A percentile compares a stretch with the other conserved stretches of the same genome.
Conservation (phyloP, 371 early-diverging fungal genomes). For the Cokeromyces recurvatus region DNA sequence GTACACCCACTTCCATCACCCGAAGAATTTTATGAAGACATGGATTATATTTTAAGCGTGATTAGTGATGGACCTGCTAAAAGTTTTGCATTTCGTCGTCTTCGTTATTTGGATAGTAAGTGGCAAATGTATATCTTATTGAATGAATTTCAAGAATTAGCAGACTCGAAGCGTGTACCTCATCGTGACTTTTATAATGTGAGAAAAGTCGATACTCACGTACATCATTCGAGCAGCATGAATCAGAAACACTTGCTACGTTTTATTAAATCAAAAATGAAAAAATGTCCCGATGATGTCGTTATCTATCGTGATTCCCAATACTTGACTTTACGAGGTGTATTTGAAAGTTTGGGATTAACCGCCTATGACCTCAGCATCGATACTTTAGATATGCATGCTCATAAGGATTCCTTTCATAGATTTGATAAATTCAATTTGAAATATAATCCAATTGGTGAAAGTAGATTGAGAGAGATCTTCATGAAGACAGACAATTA, state of each 20-base stretch:
- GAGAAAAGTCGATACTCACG: constrained; percentile 98
- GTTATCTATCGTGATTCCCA: constrained; percentile 78
- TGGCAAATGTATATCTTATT: constrained; percentile 92
- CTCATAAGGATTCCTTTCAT: constrained; percentile 83
- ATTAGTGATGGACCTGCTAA: constrained; percentile 94
- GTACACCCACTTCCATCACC: constrained; percentile 56
- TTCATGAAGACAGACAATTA: constrained; percentile 97
- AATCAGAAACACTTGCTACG: constrained; percentile 98
- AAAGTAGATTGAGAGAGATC: constrained; percentile 74
- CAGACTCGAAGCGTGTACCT: constrained; percentile 91
- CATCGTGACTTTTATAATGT: constrained; percentile 99
- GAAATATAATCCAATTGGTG: constrained; percentile 96
- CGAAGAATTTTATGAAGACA: constrained; percentile 86
- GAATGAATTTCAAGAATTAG: constrained; percentile 93
- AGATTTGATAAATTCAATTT: constrained; percentile 98
- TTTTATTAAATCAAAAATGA: constrained; percentile 96
- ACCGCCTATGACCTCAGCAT: constrained; percentile 96
- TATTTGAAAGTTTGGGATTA: constrained; percentile 92
- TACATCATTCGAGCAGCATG: constrained; percentile 97
- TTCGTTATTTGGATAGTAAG: constrained; percentile 92
- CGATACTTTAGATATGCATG: constrained; percentile 98
- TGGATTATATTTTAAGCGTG: constrained; percentile 78
- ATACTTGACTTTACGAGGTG: constrained; percentile 66
- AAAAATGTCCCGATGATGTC: constrained; percentile 71
- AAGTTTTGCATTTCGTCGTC: constrained; percentile 89